These are phyloP conservation scores for Aureobasidium zeae DNA, from an alignment of 2,329 filamentous ascomycete genomes.

Conservation along the genomic window DNA sequence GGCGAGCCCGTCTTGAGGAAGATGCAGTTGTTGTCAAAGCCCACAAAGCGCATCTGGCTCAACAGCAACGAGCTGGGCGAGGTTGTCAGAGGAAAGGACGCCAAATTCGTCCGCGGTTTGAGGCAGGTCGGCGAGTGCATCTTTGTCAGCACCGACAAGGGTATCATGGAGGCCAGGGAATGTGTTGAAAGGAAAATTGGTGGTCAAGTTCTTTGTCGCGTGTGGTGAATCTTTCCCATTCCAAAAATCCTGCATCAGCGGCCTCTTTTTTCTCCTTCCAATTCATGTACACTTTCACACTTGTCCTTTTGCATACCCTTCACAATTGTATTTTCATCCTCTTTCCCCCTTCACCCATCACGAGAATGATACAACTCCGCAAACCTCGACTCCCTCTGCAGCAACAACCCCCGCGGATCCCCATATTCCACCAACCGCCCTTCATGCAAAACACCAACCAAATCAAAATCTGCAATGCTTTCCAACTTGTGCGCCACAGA, in stretches of 20 bases:
- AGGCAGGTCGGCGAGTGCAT: constrained; percentile 70
- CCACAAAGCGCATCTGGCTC: constrained; percentile 62
- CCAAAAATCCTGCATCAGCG: no score
- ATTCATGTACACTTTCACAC: no score
- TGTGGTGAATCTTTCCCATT: no score
- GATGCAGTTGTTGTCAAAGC: constrained; percentile 60
- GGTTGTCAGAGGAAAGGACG: constrained; percentile 59
- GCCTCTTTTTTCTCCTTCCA: no score
- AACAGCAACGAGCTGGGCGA: constrained; percentile 52
- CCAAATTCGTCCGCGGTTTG: constrained; percentile 60
- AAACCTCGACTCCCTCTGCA: background rate
- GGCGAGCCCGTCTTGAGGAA: constrained; percentile 66
- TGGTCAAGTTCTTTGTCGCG: constrained; percentile 68
- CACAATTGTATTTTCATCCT: no score
- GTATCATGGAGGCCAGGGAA: constrained; percentile 73
- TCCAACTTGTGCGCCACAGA: constrained; percentile 49
- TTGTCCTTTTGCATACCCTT: no score
- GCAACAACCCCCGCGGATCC: background rate
- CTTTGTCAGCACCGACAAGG: constrained; percentile 67
- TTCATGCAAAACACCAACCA: constrained; percentile 42
- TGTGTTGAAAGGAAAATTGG: constrained; percentile 71
- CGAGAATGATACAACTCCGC: no score
- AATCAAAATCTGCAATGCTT: constrained; percentile 46
- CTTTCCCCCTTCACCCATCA: no score
- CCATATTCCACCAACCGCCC: constrained; percentile 39